Percentiles rank a stretch among this genome's conserved stretches.
These are phyloP conservation scores for Odontarrhena argentea DNA, from an alignment of 345 rosid species.

Conservation along the genomic window DNA sequence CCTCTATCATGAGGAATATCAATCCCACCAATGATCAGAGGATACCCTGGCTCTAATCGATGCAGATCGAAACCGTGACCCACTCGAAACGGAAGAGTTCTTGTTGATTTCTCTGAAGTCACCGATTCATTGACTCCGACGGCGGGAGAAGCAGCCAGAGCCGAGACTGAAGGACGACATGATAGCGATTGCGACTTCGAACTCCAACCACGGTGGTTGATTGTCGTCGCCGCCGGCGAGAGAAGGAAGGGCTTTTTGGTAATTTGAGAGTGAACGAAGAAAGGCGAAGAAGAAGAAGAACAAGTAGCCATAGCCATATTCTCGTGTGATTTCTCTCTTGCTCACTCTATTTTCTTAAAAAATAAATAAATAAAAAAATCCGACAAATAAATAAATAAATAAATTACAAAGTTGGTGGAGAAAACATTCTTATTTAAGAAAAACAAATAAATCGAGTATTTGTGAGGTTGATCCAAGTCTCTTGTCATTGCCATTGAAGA, in stretches of 20 bases:
- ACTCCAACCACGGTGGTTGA: constrained; percentile 16
- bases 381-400: no score
- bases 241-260: constrained; percentile 33
- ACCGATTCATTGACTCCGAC: constrained; percentile 51
- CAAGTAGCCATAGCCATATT: constrained; percentile 59
- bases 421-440: no score
- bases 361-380: no score
- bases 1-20: constrained; percentile 92
- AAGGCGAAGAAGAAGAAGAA: constrained; percentile 27
- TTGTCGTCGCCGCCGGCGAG: constrained; percentile 5
- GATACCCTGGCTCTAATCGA: constrained; percentile 87
- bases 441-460: no score
- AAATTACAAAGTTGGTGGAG: no score
- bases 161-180: constrained; percentile 39
- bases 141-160: constrained; percentile 49
- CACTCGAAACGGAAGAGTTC: constrained; percentile 75
- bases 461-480: no score
- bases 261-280: constrained; percentile 25
- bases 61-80: constrained; percentile 99
- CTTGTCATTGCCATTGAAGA: no score
- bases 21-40: constrained; percentile 92
- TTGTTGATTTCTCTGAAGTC: constrained; percentile 45
- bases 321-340: constrained; percentile 15
- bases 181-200: constrained; percentile 27
- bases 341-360: background rate